Percentiles rank a stretch among this genome's conserved stretches.
Evolutionary conservation across 306 rosid species (phyloP).

Genomic region (Dalbergia cultrata): DNA sequence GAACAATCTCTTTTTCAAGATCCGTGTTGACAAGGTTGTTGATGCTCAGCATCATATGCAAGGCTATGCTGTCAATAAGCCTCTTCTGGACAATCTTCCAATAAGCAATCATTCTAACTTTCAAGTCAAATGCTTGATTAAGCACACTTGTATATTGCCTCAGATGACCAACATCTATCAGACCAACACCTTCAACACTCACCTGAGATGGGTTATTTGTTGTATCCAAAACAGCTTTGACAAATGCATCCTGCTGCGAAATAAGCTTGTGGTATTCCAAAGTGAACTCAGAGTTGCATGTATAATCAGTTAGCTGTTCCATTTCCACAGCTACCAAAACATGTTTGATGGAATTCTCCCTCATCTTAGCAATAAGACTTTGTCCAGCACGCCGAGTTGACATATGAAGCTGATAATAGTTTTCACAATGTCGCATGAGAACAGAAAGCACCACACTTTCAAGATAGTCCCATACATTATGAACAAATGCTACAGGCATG

Average conservation of each 20-base stretch:
- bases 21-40: slow-evolving; percentile 48
- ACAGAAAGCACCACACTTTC: slow-evolving; percentile 47
- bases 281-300: slow-evolving; percentile 52
- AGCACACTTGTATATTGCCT: slow-evolving; percentile 28
- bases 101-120: slow-evolving; percentile 58
- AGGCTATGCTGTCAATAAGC: slow-evolving; percentile 54
- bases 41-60: slow-evolving; percentile 53
- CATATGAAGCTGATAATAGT: slow-evolving; percentile 57
- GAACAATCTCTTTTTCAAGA: slow-evolving; percentile 52
- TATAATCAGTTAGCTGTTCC: slow-evolving; percentile 62
- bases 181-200: slow-evolving; percentile 50
- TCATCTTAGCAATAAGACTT: slow-evolving; percentile 48
- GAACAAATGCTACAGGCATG: slow-evolving; percentile 50
- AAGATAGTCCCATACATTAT: slow-evolving; percentile 55
- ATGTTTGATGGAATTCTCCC: slow-evolving; percentile 34
- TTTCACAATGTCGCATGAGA: slow-evolving; percentile 37
- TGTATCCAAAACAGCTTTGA: background rate
- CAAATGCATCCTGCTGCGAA: slow-evolving; percentile 38
- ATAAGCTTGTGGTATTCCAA: slow-evolving; percentile 48
- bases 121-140: slow-evolving; percentile 59
- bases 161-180: slow-evolving; percentile 43
- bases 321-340: slow-evolving; percentile 55
- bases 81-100: slow-evolving; percentile 67
- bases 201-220: background rate
- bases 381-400: slow-evolving; percentile 33